A percentile compares a stretch with the other conserved stretches of the same genome.
Evolutionary conservation across 805 yeast genomes (phyloP).

Genomic region (Ogataea wickerhamii): DNA sequence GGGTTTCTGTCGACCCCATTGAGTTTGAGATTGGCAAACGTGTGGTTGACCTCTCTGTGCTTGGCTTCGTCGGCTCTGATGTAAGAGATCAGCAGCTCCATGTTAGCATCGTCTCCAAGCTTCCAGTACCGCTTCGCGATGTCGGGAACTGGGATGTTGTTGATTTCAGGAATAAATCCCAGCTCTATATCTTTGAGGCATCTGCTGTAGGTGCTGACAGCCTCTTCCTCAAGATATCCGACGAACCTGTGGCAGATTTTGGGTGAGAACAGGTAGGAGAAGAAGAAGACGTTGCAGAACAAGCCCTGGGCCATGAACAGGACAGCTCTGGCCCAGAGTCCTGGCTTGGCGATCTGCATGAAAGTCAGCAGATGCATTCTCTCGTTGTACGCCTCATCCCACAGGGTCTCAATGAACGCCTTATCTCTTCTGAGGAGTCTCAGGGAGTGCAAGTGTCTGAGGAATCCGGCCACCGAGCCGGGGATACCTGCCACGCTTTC

Average conservation of each 20-base stretch:
- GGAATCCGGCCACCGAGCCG: slow-evolving; percentile 70
- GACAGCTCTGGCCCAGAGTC: slow-evolving; percentile 50
- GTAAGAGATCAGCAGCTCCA: slow-evolving; percentile 56
- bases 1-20: slow-evolving; percentile 59
- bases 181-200: slow-evolving; percentile 50
- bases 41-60: slow-evolving; percentile 77
- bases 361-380: slow-evolving; percentile 74
- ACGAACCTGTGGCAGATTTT: slow-evolving; percentile 70
- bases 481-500: slow-evolving; percentile 81
- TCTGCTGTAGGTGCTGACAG: slow-evolving; percentile 65
- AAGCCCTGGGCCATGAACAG: slow-evolving; percentile 67
- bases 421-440: slow-evolving; percentile 61
- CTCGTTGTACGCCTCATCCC: slow-evolving; percentile 76
- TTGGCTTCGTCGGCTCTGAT: slow-evolving; percentile 77
- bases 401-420: slow-evolving; percentile 71
- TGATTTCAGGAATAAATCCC: slow-evolving; percentile 49
- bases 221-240: slow-evolving; percentile 76
- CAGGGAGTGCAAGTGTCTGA: slow-evolving; percentile 63
- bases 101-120: slow-evolving; percentile 46
- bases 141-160: slow-evolving; percentile 45
- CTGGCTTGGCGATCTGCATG: slow-evolving; percentile 60
- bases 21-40: slow-evolving; percentile 57
- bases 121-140: slow-evolving; percentile 66
- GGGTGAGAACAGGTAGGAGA: slow-evolving; percentile 56
- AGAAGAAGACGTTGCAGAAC: slow-evolving; percentile 62